Conservation (phyloP, 257 asterid species). For the Gardenia jasminoides region DNA sequence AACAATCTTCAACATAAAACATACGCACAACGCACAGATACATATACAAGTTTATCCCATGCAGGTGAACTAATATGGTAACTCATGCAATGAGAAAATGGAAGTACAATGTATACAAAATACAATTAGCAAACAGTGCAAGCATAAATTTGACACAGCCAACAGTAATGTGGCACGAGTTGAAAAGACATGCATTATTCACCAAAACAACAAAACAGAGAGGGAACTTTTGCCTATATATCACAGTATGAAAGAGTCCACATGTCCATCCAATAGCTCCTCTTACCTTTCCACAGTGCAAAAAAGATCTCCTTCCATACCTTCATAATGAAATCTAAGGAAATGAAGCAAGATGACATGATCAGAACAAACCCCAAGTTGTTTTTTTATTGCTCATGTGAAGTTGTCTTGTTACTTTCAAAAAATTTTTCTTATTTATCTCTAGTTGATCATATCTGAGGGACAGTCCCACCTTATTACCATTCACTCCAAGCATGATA, state of each 20-base stretch:
- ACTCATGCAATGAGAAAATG: not conserved
- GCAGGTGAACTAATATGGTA: not conserved
- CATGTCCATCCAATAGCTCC: not conserved
- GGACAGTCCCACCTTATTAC: not conserved
- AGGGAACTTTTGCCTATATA: not conserved
- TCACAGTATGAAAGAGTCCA: not conserved
- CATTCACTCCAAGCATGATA: not conserved
- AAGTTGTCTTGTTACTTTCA: not conserved
- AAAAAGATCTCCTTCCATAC: not conserved
- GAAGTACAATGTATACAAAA: not conserved
- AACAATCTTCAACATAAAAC: not conserved
- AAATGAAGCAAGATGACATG: not conserved
- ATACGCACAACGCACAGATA: too few relatives aligned
- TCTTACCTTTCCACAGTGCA: too few relatives aligned
- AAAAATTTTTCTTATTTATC: not conserved
- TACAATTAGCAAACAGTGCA: conserved; percentile 4
- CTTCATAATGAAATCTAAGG: not conserved
- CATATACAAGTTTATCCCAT: not conserved
- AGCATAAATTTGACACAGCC: not conserved
- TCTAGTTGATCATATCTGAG: too few relatives aligned
- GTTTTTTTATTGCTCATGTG: not conserved
- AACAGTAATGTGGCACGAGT: not conserved
- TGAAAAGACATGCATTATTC: not conserved
- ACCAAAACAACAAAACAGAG: too few relatives aligned
- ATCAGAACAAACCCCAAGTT: not conserved